A percentile compares a stretch with the other conserved stretches of the same genome.
These are phyloP conservation scores for Crithidia thermophila DNA, from an alignment of 208 protist genomes.

Conservation along the genomic window DNA sequence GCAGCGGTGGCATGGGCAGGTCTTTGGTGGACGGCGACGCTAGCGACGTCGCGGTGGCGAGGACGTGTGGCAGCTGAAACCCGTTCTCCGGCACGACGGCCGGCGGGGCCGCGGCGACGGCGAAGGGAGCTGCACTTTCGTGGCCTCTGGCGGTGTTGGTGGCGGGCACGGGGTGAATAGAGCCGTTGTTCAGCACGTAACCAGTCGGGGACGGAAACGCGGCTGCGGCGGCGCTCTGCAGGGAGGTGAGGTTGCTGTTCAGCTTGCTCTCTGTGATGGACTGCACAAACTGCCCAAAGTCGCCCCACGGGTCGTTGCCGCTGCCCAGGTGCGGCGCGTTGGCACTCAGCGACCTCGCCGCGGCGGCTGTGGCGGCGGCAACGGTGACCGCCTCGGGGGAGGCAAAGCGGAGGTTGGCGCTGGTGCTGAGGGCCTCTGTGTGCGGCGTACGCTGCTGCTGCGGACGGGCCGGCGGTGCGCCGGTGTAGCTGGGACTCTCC, in stretches of 20 bases:
- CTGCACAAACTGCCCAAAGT: slow-evolving; percentile 30
- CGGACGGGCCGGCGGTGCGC: not conserved
- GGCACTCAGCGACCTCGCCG: not conserved
- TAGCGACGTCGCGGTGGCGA: slow-evolving; percentile 10
- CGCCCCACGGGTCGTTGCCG: slow-evolving; percentile 18
- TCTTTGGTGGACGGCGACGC: slow-evolving; percentile 7
- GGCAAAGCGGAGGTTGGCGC: not conserved
- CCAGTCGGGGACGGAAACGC: not conserved
- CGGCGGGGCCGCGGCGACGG: not conserved
- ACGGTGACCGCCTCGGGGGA: not conserved
- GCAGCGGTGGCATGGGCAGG: not conserved
- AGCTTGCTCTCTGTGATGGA: slow-evolving; percentile 28
- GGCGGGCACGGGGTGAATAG: not conserved
- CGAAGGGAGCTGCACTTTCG: not conserved
- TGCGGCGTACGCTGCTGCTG: slow-evolving; percentile 5
- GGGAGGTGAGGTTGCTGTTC: slow-evolving; percentile 21
- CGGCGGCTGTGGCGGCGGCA: not conserved
- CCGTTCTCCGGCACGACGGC: not conserved
- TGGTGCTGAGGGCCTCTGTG: not conserved
- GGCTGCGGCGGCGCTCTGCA: slow-evolving; percentile 17
- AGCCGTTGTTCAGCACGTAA: not conserved
- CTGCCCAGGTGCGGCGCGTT: not conserved
- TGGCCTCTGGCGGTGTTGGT: not conserved
- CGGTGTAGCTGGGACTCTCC: not conserved
- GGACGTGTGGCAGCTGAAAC: slow-evolving; percentile 21